Percentiles rank a stretch among this genome's conserved stretches.
phyloP scores from a whole-genome alignment of 2,329 filamentous ascomycete species.

The Beauveria brongniartii region DNA sequence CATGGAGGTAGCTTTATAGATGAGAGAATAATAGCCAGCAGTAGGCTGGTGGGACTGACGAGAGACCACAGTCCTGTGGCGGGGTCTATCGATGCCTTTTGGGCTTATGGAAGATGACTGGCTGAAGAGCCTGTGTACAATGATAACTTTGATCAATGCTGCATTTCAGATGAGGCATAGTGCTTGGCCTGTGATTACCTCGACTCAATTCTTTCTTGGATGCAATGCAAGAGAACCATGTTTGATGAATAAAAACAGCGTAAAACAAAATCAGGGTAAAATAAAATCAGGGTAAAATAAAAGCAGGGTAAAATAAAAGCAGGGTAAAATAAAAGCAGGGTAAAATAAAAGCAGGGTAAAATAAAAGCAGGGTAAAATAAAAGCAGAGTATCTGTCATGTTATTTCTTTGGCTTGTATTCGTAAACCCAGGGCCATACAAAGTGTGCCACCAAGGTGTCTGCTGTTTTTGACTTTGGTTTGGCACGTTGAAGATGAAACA shows the following conservation, averaged over 20 bases:
- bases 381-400: neutral
- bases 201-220: slow-evolving; percentile 12
- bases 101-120: slow-evolving; percentile 17
- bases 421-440: too few species aligned
- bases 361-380: too few species aligned
- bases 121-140: slow-evolving; percentile 32
- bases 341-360: too few species aligned
- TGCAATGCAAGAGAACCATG: too few species aligned
- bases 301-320: too few species aligned
- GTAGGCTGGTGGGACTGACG: slow-evolving; percentile 5
- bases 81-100: neutral
- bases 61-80: neutral
- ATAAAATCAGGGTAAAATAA: too few species aligned
- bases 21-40: slow-evolving; percentile 10
- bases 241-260: too few species aligned
- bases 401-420: neutral
- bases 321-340: too few species aligned
- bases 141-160: slow-evolving; percentile 33
- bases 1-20: slow-evolving; percentile 12
- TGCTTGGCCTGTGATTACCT: slow-evolving; percentile 21
- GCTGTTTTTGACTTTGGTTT: too few species aligned
- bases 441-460: too few species aligned
- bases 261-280: too few species aligned
- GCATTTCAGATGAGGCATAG: slow-evolving; percentile 23
- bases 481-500: too few species aligned